Percentiles rank a stretch among this genome's conserved stretches.
Conservation (phyloP, 2,329 filamentous ascomycete genomes). For the Aspergillus ochraceoroseus region DNA sequence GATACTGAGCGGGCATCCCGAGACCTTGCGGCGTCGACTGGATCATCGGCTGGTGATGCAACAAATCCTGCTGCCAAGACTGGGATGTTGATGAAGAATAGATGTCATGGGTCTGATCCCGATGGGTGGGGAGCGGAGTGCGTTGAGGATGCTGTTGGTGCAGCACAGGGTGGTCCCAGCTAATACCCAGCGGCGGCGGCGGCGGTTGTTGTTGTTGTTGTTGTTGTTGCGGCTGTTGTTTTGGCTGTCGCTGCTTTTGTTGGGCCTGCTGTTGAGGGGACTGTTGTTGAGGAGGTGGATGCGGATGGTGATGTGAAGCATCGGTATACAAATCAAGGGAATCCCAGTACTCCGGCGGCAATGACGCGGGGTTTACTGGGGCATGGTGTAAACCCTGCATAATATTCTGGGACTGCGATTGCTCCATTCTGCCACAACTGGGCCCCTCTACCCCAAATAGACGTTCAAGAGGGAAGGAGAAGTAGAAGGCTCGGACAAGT, state of each 20-base stretch:
- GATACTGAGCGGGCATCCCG: slow-evolving; percentile 29
- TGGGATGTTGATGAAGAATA: slow-evolving; percentile 31
- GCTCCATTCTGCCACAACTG: slow-evolving; percentile 33
- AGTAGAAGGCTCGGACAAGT: slow-evolving; percentile 2
- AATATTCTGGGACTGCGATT: slow-evolving; percentile 29
- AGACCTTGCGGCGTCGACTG: slow-evolving; percentile 27
- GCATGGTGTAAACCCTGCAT: slow-evolving; percentile 29
- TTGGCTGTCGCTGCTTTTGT: slow-evolving; percentile 17
- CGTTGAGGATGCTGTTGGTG: slow-evolving; percentile 25
- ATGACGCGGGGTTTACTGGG: slow-evolving; percentile 25
- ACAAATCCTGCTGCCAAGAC: slow-evolving; percentile 32
- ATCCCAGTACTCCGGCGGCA: slow-evolving; percentile 39
- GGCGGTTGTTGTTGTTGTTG: slow-evolving; percentile 23
- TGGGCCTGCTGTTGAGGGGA: slow-evolving; percentile 16
- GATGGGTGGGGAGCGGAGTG: slow-evolving; percentile 23
- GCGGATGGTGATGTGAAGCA: slow-evolving; percentile 27
- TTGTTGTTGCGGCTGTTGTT: slow-evolving; percentile 21
- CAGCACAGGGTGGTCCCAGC: slow-evolving; percentile 38
- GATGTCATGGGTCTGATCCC: slow-evolving; percentile 31
- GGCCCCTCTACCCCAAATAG: slow-evolving; percentile 12
- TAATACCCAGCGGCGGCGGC: slow-evolving; percentile 30
- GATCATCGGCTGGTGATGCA: slow-evolving; percentile 27
- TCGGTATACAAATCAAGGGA: slow-evolving; percentile 33
- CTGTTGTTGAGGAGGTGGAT: slow-evolving; percentile 22
- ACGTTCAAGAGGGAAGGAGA: slow-evolving; percentile 1